These are phyloP conservation scores for Exophiala lecanii-corni DNA, from an alignment of 2,329 filamentous ascomycete species.

Conservation along the genomic window DNA sequence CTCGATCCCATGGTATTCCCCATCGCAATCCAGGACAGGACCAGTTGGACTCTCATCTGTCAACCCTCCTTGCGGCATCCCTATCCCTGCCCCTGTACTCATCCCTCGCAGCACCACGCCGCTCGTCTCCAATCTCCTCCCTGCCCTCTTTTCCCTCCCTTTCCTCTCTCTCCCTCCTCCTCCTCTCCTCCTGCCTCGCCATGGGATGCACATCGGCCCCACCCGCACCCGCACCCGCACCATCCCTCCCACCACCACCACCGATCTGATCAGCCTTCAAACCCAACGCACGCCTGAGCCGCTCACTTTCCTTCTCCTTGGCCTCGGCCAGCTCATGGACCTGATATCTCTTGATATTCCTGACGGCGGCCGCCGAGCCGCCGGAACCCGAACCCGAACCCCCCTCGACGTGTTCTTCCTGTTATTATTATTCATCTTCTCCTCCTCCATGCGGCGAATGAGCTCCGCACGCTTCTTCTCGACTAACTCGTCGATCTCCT, in stretches of 20 bases:
- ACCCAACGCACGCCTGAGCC: constrained; percentile 76
- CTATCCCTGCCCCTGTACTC: too few species aligned
- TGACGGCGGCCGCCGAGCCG: constrained; percentile 33
- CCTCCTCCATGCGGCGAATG: constrained; percentile 48
- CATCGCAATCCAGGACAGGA: too few species aligned
- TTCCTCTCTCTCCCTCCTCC: constrained; percentile 28
- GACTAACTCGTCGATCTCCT: constrained; percentile 79
- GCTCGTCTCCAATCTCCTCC: too few species aligned
- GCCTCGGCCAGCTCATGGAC: constrained; percentile 94
- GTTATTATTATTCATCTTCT: constrained; percentile 31
- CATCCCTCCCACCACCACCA: constrained; percentile 32
- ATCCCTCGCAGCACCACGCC: too few species aligned
- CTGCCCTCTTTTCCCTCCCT: too few species aligned
- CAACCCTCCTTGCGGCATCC: too few species aligned
- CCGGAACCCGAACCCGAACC: constrained; percentile 28
- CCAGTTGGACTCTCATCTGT: too few species aligned
- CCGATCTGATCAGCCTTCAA: constrained; percentile 64
- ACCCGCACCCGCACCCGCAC: too few species aligned
- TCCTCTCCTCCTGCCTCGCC: constrained; percentile 40
- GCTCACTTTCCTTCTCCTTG: constrained; percentile 93
- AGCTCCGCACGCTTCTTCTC: constrained; percentile 63
- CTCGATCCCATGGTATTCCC: too few species aligned
- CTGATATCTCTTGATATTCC: constrained; percentile 79
- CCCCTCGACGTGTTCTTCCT: too few species aligned
- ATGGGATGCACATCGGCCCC: constrained; percentile 42